A percentile compares a stretch with the other conserved stretches of the same genome.
These are phyloP conservation scores for Blakeslea trispora DNA, from an alignment of 371 early-diverging fungal genomes.

Conservation along the genomic window DNA sequence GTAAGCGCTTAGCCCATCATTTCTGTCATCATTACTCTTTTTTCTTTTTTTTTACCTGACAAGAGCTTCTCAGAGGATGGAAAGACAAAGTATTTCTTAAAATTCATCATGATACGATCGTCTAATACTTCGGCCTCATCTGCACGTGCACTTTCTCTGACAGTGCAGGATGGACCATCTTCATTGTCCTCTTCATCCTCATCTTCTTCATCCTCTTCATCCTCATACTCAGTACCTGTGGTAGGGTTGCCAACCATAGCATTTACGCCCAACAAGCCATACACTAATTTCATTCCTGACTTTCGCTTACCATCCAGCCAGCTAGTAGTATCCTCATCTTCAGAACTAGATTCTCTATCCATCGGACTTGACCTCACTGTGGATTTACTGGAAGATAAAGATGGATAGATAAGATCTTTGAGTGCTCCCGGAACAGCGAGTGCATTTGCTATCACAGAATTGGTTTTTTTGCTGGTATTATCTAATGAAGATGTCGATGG, in stretches of 20 bases:
- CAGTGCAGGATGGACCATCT: background rate
- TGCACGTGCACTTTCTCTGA: background rate
- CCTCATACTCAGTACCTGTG: conserved; percentile 16
- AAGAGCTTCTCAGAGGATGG: conserved; percentile 59
- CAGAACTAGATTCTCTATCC: conserved; percentile 35
- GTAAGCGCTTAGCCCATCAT: background rate
- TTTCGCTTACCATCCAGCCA: conserved; percentile 47
- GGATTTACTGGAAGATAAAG: conserved; percentile 16
- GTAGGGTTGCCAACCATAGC: conserved; percentile 30
- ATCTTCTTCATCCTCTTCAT: conserved; percentile 34
- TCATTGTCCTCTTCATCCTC: conserved; percentile 26
- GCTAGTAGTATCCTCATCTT: conserved; percentile 39
- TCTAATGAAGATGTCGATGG: background rate
- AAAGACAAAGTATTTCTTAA: conserved; percentile 62
- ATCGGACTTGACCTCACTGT: conserved; percentile 1
- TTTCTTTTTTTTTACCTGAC: conserved; percentile 37
- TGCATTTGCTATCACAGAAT: conserved; percentile 35
- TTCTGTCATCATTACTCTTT: too few species aligned
- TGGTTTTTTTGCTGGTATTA: conserved; percentile 7
- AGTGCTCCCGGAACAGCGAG: conserved; percentile 35
- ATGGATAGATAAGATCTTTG: conserved; percentile 34
- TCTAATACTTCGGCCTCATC: conserved; percentile 36
- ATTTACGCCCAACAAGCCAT: conserved; percentile 37
- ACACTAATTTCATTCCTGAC: conserved; percentile 48
- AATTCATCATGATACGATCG: conserved; percentile 44